Evolutionary conservation across 164 flowering plant species (phyloP).

Genomic region (Tetrastigma voinierianum): DNA sequence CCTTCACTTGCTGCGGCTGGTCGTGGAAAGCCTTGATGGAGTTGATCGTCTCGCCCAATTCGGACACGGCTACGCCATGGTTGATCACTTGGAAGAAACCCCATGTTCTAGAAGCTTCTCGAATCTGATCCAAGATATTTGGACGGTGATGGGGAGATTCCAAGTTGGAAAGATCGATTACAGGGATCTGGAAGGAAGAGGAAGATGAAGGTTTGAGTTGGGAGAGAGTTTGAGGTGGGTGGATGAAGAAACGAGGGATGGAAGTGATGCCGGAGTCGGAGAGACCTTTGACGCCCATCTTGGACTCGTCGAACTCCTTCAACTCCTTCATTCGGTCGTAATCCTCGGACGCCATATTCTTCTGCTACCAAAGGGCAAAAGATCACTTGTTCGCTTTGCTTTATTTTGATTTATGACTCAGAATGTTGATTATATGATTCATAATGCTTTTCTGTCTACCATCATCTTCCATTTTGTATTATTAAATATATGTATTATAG

Average conservation of each 20-base stretch:
- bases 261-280: slow-evolving; percentile 32
- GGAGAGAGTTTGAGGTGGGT: slow-evolving; percentile 27
- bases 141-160: slow-evolving; percentile 12
- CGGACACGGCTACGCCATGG: slow-evolving; percentile 19
- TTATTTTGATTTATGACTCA: no score
- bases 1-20: slow-evolving; percentile 10
- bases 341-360: neutral
- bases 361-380: no score
- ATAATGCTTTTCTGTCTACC: no score
- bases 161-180: slow-evolving; percentile 21
- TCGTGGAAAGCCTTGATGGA: slow-evolving; percentile 23
- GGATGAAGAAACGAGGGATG: slow-evolving; percentile 38
- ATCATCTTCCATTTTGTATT: no score
- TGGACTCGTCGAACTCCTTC: slow-evolving; percentile 38
- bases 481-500: no score
- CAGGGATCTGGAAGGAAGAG: slow-evolving; percentile 9
- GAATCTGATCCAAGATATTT: slow-evolving; percentile 19
- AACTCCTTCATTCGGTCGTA: slow-evolving; percentile 30
- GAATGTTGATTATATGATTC: no score
- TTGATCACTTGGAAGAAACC: slow-evolving; percentile 38
- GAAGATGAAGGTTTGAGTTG: slow-evolving; percentile 5
- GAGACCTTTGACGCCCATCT: slow-evolving; percentile 41
- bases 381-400: no score
- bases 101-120: slow-evolving; percentile 18
- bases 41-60: slow-evolving; percentile 13